These are phyloP conservation scores for Capsicum pubescens DNA, from an alignment of 257 asterid genomes.

Conservation along the genomic window DNA sequence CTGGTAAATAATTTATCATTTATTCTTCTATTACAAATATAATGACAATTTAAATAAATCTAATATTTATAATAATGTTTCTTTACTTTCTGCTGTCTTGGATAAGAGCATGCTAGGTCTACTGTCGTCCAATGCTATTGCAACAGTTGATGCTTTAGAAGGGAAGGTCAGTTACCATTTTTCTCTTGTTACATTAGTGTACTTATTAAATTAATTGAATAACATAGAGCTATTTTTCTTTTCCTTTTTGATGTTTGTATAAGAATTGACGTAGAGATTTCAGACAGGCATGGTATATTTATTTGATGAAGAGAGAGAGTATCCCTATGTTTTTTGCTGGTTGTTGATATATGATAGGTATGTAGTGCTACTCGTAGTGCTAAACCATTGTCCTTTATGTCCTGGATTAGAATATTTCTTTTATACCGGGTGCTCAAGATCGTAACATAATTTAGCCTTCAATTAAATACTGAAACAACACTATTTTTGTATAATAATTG, in stretches of 20 bases:
- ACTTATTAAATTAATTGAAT: neutral
- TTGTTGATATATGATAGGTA: neutral
- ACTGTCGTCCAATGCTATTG: constrained; percentile 65
- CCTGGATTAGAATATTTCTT: neutral
- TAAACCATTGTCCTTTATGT: neutral
- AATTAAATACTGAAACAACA: neutral
- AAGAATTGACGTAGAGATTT: constrained; percentile 1
- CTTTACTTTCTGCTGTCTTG: constrained; percentile 42
- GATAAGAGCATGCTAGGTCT: constrained; percentile 75
- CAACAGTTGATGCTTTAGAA: constrained; percentile 76
- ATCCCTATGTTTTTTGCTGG: constrained; percentile 1
- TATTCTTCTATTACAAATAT: neutral
- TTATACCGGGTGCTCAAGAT: neutral
- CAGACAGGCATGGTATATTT: neutral
- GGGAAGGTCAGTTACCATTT: constrained; percentile 73
- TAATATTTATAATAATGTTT: neutral
- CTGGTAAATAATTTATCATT: constrained; percentile 51
- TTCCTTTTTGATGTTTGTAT: neutral
- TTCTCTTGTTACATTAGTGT: constrained; percentile 23
- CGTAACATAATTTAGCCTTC: neutral
- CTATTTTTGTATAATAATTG: neutral
- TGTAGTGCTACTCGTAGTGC: neutral
- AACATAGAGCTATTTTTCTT: neutral
- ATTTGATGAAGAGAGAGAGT: constrained; percentile 3
- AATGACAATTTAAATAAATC: neutral